Conservation (phyloP, 2,329 filamentous ascomycete species). For the Colletotrichum destructivum region DNA sequence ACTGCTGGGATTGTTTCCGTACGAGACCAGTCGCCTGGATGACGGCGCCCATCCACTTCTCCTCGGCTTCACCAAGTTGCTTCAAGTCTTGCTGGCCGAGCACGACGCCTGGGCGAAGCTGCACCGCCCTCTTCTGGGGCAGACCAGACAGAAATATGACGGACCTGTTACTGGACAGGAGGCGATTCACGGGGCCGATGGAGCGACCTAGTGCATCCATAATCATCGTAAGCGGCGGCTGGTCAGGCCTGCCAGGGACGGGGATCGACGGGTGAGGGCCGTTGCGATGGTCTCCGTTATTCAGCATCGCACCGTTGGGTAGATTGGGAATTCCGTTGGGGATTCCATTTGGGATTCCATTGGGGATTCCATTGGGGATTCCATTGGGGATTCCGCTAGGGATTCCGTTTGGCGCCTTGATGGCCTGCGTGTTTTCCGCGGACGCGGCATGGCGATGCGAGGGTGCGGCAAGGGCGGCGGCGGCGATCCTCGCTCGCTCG, state of each 20-base stretch:
- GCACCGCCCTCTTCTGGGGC: constrained; percentile 27
- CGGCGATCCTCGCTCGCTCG: constrained; percentile 28
- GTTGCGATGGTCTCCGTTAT: constrained; percentile 13
- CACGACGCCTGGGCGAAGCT: constrained; percentile 9
- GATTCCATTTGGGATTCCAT: too few species aligned
- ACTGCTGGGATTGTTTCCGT: constrained; percentile 53
- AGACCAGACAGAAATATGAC: constrained; percentile 10
- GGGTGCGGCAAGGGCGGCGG: constrained; percentile 25
- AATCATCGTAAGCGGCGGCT: constrained; percentile 45
- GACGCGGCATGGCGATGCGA: background rate
- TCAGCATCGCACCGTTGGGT: constrained; percentile 5
- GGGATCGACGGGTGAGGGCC: background rate
- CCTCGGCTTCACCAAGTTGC: constrained; percentile 11
- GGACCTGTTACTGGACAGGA: constrained; percentile 39
- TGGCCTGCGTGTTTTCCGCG: constrained; percentile 7
- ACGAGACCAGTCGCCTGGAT: constrained; percentile 65
- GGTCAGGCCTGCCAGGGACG: background rate
- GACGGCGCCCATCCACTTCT: constrained; percentile 64
- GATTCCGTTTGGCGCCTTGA: background rate
- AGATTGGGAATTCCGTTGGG: too few species aligned
- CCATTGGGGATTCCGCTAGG: too few species aligned
- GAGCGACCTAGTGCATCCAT: constrained; percentile 55
- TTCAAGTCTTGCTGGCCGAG: constrained; percentile 17
- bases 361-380: too few species aligned
- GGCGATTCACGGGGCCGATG: constrained; percentile 55